Evolutionary conservation across 208 protist species (phyloP).

Genomic region (Trypanosoma mega): DNA sequence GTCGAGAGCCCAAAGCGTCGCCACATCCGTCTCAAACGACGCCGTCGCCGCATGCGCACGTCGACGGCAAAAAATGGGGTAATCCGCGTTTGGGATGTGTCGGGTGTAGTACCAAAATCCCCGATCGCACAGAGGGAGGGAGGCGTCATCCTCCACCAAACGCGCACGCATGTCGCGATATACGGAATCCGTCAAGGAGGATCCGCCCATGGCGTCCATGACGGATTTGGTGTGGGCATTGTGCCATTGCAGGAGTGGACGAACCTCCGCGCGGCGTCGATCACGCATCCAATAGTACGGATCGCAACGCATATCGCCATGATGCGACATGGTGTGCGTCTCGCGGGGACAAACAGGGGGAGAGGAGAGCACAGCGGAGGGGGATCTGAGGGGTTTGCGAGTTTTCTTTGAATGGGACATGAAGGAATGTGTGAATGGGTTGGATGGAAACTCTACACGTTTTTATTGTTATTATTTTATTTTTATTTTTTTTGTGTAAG

Average conservation of each 20-base stretch:
- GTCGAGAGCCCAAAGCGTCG: constrained; percentile 29
- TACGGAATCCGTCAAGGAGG: constrained; percentile 26
- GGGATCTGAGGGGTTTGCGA: too few relatives aligned
- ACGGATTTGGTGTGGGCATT: constrained; percentile 47
- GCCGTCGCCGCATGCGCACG: constrained; percentile 32
- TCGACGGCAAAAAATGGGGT: constrained; percentile 56
- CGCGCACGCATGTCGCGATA: constrained; percentile 54
- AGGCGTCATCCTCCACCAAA: constrained; percentile 47
- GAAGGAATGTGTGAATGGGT: too few relatives aligned
- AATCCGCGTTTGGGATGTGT: constrained; percentile 47
- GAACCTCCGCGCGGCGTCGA: constrained; percentile 33
- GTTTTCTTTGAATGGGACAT: constrained; percentile 4
- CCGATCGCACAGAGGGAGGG: constrained; percentile 50
- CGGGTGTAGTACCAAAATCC: constrained; percentile 75
- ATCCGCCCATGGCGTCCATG: constrained; percentile 22
- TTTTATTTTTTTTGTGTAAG: too few relatives aligned
- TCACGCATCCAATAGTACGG: constrained; percentile 59
- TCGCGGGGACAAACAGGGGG: constrained; percentile 25
- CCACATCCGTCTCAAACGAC: constrained; percentile 47
- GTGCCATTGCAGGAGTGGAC: constrained; percentile 39
- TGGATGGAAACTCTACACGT: too few relatives aligned
- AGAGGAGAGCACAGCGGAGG: too few relatives aligned
- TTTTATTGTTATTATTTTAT: too few relatives aligned
- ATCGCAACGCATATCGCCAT: constrained; percentile 46
- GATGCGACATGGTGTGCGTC: constrained; percentile 23